A percentile compares a stretch with the other conserved stretches of the same genome.
phyloP scores from a whole-genome alignment of 805 yeast genomes.

The Komagataella mondaviorum region DNA sequence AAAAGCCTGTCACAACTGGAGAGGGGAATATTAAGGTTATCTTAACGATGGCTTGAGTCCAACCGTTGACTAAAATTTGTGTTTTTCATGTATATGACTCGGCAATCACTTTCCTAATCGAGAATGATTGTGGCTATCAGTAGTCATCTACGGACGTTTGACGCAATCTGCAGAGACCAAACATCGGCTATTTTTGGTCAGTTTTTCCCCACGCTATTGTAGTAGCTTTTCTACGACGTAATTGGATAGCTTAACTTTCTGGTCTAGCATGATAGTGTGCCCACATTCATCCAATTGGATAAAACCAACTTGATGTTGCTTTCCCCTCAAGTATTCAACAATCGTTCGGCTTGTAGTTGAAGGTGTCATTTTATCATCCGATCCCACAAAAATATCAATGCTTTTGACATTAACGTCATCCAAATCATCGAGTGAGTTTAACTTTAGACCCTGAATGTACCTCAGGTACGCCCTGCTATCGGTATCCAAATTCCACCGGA shows the following conservation, averaged over 20 bases:
- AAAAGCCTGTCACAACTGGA: neutral
- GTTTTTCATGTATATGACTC: neutral
- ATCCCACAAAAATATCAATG: slow-evolving; percentile 45
- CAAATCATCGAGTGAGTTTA: slow-evolving; percentile 30
- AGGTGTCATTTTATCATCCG: slow-evolving; percentile 37
- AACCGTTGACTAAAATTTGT: neutral
- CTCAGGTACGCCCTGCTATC: slow-evolving; percentile 37
- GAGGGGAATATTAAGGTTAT: neutral
- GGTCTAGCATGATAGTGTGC: slow-evolving; percentile 1
- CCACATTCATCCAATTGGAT: neutral
- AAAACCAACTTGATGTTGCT: neutral
- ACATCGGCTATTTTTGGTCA: neutral
- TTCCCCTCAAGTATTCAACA: neutral
- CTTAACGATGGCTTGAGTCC: neutral
- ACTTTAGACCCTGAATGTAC: slow-evolving; percentile 36
- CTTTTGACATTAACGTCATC: slow-evolving; percentile 21
- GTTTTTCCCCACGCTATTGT: neutral
- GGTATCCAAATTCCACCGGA: slow-evolving; percentile 61
- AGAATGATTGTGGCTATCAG: neutral
- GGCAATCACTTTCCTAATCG: neutral
- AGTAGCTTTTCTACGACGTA: neutral
- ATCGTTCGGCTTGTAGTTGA: neutral
- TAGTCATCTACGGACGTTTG: neutral
- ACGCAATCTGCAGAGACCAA: neutral
- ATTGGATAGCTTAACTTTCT: neutral